phyloP scores from a whole-genome alignment of 495 filamentous ascomycete species.

The Thermothielavioides terrestris region DNA sequence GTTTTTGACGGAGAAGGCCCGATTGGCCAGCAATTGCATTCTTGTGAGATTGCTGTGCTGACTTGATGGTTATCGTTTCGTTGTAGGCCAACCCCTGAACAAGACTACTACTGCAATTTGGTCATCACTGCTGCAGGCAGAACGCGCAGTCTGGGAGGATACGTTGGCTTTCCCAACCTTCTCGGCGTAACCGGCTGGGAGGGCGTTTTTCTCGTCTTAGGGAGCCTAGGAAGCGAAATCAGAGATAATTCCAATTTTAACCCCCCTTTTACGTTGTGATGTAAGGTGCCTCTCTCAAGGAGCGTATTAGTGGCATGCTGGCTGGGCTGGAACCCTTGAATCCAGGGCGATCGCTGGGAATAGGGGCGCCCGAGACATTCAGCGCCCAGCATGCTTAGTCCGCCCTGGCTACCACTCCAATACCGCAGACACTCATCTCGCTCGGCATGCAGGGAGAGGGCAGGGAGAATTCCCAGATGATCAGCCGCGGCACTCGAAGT shows the following conservation, averaged over 20 bases:
- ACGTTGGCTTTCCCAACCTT: too few relatives aligned
- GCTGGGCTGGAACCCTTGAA: neutral
- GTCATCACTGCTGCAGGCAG: too few relatives aligned
- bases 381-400: neutral
- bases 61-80: too few relatives aligned
- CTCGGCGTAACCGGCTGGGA: too few relatives aligned
- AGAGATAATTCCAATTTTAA: too few relatives aligned
- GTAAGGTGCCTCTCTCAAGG: neutral
- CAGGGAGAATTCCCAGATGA: too few relatives aligned
- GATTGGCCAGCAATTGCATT: neutral
- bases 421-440: neutral
- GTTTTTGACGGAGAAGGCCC: neutral
- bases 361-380: constrained; percentile 1
- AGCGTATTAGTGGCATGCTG: neutral
- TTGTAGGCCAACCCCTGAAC: too few relatives aligned
- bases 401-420: neutral
- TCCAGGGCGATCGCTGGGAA: neutral
- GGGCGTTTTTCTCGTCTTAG: too few relatives aligned
- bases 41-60: neutral
- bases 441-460: neutral
- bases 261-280: neutral
- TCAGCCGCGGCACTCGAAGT: neutral
- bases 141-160: too few relatives aligned
- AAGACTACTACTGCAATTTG: too few relatives aligned
- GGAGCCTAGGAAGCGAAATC: too few relatives aligned